A percentile compares a stretch with the other conserved stretches of the same genome.
phyloP scores from a whole-genome alignment of 805 yeast species.

The Kockiozyma suomiensis region DNA sequence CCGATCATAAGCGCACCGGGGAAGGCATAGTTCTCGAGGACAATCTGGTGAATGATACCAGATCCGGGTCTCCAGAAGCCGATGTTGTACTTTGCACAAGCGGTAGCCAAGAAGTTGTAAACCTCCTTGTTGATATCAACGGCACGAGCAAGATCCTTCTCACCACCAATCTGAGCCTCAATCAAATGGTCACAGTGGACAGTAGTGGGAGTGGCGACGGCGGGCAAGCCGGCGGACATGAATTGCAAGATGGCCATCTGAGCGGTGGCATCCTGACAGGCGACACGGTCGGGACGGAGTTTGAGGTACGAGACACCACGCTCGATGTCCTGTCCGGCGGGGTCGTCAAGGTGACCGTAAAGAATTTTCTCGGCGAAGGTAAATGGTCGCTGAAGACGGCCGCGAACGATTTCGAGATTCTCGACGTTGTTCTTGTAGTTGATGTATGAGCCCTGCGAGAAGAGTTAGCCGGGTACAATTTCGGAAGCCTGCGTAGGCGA shows the following conservation, averaged over 20 bases:
- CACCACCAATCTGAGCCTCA: slow-evolving; percentile 94
- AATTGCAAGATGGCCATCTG: slow-evolving; percentile 98
- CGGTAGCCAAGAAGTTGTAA: slow-evolving; percentile 87
- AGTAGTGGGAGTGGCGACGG: slow-evolving; percentile 90
- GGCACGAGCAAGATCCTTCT: slow-evolving; percentile 76
- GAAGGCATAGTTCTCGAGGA: slow-evolving; percentile 91
- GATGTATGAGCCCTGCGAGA: slow-evolving; percentile 67
- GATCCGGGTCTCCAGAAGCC: slow-evolving; percentile 99
- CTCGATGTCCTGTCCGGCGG: slow-evolving; percentile 59
- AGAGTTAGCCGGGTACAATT: not conserved
- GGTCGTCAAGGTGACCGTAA: slow-evolving; percentile 88
- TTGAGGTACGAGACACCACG: slow-evolving; percentile 91
- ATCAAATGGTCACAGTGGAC: slow-evolving; percentile 98
- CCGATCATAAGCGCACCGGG: slow-evolving; percentile 98
- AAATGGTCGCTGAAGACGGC: slow-evolving; percentile 81
- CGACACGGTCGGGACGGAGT: slow-evolving; percentile 95
- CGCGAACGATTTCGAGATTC: slow-evolving; percentile 80
- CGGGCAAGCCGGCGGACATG: slow-evolving; percentile 91
- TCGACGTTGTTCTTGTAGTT: slow-evolving; percentile 83
- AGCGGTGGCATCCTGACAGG: slow-evolving; percentile 99
- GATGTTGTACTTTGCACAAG: slow-evolving; percentile 93
- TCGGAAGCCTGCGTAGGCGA: not conserved
- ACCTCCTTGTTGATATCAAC: slow-evolving; percentile 90
- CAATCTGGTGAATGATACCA: slow-evolving; percentile 97
- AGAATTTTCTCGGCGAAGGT: slow-evolving; percentile 94